A percentile compares a stretch with the other conserved stretches of the same genome.
phyloP scores from a whole-genome alignment of 176 grass and related monocot species.

The Triticum turgidum region DNA sequence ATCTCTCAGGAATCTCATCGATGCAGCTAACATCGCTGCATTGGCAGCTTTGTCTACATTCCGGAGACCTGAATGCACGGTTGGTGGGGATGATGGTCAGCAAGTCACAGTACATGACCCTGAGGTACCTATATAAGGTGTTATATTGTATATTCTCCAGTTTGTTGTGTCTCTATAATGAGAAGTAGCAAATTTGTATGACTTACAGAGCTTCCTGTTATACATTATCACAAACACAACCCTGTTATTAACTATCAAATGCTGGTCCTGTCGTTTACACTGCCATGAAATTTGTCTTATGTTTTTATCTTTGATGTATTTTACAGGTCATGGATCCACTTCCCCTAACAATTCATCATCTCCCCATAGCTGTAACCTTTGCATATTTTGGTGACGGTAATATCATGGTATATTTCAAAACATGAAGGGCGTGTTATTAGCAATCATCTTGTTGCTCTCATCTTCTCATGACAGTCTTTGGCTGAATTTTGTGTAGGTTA shows the following conservation, averaged over 20 bases:
- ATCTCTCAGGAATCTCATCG: constrained; percentile 76
- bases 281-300: not conserved
- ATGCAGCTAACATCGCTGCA: constrained; percentile 90
- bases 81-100: constrained; percentile 76
- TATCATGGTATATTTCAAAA: constrained; percentile 64
- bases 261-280: not conserved
- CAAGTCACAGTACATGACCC: constrained; percentile 80
- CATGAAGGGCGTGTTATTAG: not conserved
- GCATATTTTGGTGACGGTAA: constrained; percentile 84
- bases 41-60: constrained; percentile 85
- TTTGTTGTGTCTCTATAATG: not conserved
- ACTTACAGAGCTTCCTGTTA: no score
- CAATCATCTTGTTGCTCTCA: not conserved
- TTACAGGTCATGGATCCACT: constrained; percentile 90
- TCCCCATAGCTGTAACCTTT: constrained; percentile 93
- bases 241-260: not conserved
- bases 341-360: constrained; percentile 85
- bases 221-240: no score
- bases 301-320: constrained; percentile 26
- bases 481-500: constrained; percentile 50
- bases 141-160: not conserved
- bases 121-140: constrained; percentile 47
- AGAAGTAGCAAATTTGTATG: no score
- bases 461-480: not conserved
- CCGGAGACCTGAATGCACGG: constrained; percentile 76